Evolutionary conservation across 1,284 basidiomycete species (phyloP), one percentile per base, ranked within the genome.

Genomic region (Singerocomus inundabilis): DNA sequence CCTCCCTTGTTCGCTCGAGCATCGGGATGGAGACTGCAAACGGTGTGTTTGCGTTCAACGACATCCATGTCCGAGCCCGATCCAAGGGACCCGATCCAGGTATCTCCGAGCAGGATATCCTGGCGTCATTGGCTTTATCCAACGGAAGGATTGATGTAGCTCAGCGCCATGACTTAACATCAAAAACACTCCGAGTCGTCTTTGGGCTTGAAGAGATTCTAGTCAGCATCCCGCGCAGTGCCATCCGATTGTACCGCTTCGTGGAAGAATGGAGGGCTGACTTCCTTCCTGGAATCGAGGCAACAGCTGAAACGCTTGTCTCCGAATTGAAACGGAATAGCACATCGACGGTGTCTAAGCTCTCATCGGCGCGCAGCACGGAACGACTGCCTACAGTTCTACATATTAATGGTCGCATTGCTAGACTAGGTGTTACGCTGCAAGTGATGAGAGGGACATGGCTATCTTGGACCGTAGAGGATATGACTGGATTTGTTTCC

Each of bases 391-490:
- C 67, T 6, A 62, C 66, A 37, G 35, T 51, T 7, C 56, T 81
- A 38, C 76, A 82, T 38, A 49, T 88, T 12, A 79, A 85, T 56
- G 71, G 77, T 6, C 70, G 74, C 31, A 50, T 88, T 7, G 57
- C 64, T 6, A 75, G 74, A 13, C 58, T 80, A 15, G 76, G 76
- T 29, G 71, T 88, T 9, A 80, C 79, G 6, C 74, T 91, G 2
- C 88, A 90, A 59, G 82, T 91, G 38, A 89, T 91, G 85, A 86
- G 83, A 54, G 88, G 87, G 15, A 91, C 88, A 1, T 92, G 89
- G 89, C 66, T 91, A 24, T 82, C 84, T 15, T 90, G 84, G 86
- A 78, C 82, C 49, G 68, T 83, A 12, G 69, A 76, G 47, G 71
- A 80, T 43, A 76, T 73, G 0, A 66, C 79, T 7, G 68, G 68